These are phyloP conservation scores for Solanum arcanum DNA, from an alignment of 257 asterid species.

Conservation along the genomic window DNA sequence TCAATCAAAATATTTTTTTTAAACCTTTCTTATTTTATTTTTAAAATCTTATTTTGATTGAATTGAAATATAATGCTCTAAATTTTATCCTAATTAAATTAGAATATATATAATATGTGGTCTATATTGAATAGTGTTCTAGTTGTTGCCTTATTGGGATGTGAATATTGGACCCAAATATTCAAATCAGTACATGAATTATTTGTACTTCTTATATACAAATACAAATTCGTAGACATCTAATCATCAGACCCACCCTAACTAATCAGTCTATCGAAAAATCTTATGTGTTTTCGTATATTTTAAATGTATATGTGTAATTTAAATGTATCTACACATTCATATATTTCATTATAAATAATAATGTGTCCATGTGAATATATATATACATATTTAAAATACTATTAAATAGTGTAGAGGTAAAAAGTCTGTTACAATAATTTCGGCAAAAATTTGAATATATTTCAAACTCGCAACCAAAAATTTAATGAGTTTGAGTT, in stretches of 20 bases:
- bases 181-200: not conserved
- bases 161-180: not conserved
- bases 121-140: not conserved
- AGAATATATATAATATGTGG: not conserved
- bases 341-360: no score
- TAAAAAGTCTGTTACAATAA: no score
- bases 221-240: not conserved
- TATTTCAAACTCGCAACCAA: no score
- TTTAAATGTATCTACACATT: rapidly evolving
- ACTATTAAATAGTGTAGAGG: no score
- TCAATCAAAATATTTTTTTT: no score
- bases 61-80: not conserved
- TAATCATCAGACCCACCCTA: not conserved
- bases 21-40: no score
- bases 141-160: not conserved
- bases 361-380: no score
- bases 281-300: not conserved
- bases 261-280: not conserved
- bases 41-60: no score
- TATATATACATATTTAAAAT: no score
- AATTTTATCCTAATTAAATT: not conserved
- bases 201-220: not conserved
- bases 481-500: no score
- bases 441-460: no score
- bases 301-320: no score